Base-by-base conservation (phyloP, 225 moss, liverwort and hornwort species). In the Thuidium tamariscinum region DNA sequence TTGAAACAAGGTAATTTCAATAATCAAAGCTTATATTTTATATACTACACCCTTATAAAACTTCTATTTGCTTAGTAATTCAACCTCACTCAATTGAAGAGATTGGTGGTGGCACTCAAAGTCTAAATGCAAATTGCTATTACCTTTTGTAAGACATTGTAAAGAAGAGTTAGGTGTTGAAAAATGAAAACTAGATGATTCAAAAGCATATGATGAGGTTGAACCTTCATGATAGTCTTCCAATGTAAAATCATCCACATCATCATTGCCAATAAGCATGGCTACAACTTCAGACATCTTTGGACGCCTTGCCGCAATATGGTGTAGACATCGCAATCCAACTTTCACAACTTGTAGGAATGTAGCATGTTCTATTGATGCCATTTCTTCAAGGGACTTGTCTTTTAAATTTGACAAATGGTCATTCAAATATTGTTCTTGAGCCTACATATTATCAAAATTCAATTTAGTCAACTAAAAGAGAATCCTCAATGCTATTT, bases 391-490 rank as follows among this genome's bases (percentile, higher is more conserved):
- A 44, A 44, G 44, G 44, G 44, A 44, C 44, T 44, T 44, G 44
- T 44, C 44, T 44, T 44, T 44, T 44, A 44, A 44, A 9, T 44
- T 44, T 44, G 44, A 44, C 44, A 44, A 67, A 20, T 21, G 21
- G 21, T 66, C 66, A 66, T 37, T 67, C 36, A 6, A 21, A 37
- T 37, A 13, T 22, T 37, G 37, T 37, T 67, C 37, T 67, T 37
- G 67, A 37, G 4, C 67, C 67, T 67, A 12, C 0, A 37, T 13
- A 67, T 11, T 22, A 67, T 21, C 0, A 67, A 3, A 67, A 67
- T 12, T 37, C 22, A 37, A 36, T 3, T 2, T 1, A 21, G 11
- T 3, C 36, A 36, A 12, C 0, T 11, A 0, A 6, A 67, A 21
- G 37, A 67, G 13, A 37, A 67, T 37, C 22, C 7, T 67, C 6